Conservation (phyloP, 2,329 filamentous ascomycete species). For the Coniochaeta prunicola region DNA sequence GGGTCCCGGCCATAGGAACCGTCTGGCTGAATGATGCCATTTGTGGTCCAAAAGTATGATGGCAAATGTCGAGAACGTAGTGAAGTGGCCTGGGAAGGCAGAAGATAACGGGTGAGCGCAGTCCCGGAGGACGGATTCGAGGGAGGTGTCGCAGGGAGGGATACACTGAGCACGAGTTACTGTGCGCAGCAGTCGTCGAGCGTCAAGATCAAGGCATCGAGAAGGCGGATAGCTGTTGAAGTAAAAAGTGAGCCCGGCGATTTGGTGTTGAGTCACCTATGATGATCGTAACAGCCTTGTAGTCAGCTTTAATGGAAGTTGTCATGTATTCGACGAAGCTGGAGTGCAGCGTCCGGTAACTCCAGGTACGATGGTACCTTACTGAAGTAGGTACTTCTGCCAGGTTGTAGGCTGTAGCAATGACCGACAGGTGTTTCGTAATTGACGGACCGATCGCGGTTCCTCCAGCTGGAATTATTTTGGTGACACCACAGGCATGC, state of each 20-base stretch:
- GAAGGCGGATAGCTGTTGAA: neutral
- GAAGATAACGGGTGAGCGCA: neutral
- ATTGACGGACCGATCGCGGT: too few relatives aligned
- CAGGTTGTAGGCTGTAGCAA: too few relatives aligned
- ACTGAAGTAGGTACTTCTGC: neutral
- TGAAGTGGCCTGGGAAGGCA: neutral
- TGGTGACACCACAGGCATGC: too few relatives aligned
- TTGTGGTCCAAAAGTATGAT: neutral
- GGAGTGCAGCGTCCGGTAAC: too few relatives aligned
- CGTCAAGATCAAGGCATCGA: neutral
- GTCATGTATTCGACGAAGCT: too few relatives aligned
- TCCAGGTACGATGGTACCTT: too few relatives aligned
- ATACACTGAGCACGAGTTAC: neutral
- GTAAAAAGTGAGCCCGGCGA: neutral
- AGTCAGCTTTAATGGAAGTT: neutral
- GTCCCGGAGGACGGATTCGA: neutral
- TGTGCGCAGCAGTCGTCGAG: neutral
- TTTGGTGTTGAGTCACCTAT: neutral
- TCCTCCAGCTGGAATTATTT: too few relatives aligned
- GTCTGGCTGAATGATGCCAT: conserved; percentile 34
- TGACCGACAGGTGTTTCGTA: too few relatives aligned
- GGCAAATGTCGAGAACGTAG: neutral
- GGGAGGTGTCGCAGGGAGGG: neutral
- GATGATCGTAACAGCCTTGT: too few relatives aligned
- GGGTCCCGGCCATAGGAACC: conserved; percentile 26